Conservation (phyloP, 805 yeast genomes). For the Candida silvicultrix region DNA sequence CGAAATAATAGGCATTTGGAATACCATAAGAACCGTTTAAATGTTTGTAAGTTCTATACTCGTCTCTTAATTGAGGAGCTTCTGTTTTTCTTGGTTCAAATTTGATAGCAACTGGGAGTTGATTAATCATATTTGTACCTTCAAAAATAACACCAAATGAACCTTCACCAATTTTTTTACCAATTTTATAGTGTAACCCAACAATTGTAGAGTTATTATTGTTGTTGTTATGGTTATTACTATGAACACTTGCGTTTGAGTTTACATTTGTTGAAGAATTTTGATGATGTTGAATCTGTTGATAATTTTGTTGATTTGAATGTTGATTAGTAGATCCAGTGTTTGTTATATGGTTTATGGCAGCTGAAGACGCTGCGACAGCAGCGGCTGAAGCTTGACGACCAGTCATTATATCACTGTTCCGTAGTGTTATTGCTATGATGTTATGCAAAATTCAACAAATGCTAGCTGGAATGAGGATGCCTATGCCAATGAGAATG, state of each 20-base stretch:
- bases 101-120: slow-evolving; percentile 63
- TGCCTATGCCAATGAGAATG: no score
- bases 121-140: slow-evolving; percentile 67
- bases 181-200: slow-evolving; percentile 65
- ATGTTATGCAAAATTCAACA: no score
- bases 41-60: slow-evolving; percentile 70
- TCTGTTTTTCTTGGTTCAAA: slow-evolving; percentile 77
- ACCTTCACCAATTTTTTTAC: slow-evolving; percentile 83
- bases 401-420: background rate
- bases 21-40: slow-evolving; percentile 65
- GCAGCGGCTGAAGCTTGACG: slow-evolving; percentile 19
- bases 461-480: no score
- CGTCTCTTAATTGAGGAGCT: slow-evolving; percentile 80
- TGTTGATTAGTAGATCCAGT: slow-evolving; percentile 4
- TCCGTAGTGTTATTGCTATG: no score
- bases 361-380: slow-evolving; percentile 23
- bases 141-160: slow-evolving; percentile 83
- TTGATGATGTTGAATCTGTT: background rate
- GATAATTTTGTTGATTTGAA: slow-evolving; percentile 4
- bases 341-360: slow-evolving; percentile 22
- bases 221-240: no score
- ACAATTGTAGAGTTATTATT: slow-evolving; percentile 25
- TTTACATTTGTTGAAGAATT: slow-evolving; percentile 1
- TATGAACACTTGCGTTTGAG: slow-evolving; percentile 9
- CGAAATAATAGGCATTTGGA: slow-evolving; percentile 80